These are phyloP conservation scores for Cynanchum wilfordii DNA, from an alignment of 257 asterid genomes.

Conservation along the genomic window DNA sequence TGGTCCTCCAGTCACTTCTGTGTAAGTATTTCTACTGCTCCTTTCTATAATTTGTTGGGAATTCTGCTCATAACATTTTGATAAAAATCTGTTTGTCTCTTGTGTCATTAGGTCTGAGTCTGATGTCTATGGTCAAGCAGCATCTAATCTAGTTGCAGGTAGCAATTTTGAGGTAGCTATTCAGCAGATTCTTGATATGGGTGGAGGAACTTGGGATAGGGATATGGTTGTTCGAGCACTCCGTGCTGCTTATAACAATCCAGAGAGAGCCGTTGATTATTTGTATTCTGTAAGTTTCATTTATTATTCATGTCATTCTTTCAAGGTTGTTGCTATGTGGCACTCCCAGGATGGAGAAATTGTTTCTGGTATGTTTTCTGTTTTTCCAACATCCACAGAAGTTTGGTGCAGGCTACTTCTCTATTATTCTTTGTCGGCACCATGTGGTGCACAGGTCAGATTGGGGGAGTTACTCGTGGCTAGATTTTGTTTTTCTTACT, in stretches of 20 bases:
- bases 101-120: conserved; percentile 39
- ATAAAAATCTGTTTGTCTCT: conserved; percentile 9
- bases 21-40: conserved; percentile 30
- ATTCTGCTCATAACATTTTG: background rate
- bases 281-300: conserved; percentile 58
- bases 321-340: background rate
- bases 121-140: conserved; percentile 58
- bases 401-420: background rate
- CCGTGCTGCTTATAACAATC: conserved; percentile 83
- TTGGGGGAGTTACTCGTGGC: background rate
- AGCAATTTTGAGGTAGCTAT: conserved; percentile 60
- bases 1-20: conserved; percentile 22
- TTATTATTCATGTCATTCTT: background rate
- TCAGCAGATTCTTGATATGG: conserved; percentile 86
- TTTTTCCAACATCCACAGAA: background rate
- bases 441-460: background rate
- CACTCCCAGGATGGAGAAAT: background rate
- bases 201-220: conserved; percentile 89
- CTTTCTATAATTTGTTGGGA: background rate
- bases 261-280: conserved; percentile 90
- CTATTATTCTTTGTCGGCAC: background rate
- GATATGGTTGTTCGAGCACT: conserved; percentile 81
- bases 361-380: background rate
- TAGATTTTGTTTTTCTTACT: background rate
- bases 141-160: conserved; percentile 69